phyloP scores from a whole-genome alignment of 106 monocot species.

The Acorus gramineus region DNA sequence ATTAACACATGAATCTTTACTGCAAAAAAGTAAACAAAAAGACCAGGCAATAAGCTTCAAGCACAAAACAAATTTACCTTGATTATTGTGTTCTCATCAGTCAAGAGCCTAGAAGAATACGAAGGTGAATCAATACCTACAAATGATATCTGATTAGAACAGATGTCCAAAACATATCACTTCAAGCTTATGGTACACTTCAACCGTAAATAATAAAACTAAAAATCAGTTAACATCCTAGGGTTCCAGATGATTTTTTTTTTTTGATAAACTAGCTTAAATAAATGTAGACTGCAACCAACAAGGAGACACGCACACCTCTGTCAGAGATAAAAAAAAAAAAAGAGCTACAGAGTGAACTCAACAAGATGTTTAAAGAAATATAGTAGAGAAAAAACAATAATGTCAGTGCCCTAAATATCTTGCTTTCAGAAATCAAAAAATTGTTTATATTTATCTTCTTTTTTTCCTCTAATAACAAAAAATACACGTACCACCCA shows the following conservation, averaged over 20 bases:
- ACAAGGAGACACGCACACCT: not conserved
- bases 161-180: not conserved
- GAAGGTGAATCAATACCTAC: constrained; percentile 79
- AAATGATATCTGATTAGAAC: not conserved
- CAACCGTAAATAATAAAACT: too few species aligned
- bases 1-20: too few species aligned
- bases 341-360: not conserved
- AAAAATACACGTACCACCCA: constrained; percentile 48
- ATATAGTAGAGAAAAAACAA: constrained; percentile 3
- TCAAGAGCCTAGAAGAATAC: constrained; percentile 32
- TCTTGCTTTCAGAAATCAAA: too few species aligned
- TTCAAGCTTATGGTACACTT: too few species aligned
- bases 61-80: constrained; percentile 45
- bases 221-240: too few species aligned
- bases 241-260: too few species aligned
- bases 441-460: too few species aligned
- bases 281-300: not conserved
- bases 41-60: not conserved
- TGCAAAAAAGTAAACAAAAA: not conserved
- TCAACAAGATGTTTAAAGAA: not conserved
- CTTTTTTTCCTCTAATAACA: not conserved
- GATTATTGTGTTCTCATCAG: constrained; percentile 49
- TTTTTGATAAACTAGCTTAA: too few species aligned
- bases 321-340: not conserved
- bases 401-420: too few species aligned